Evolutionary conservation across 345 rosid genomes (phyloP).

Genomic region (Hirschfeldia incana): DNA sequence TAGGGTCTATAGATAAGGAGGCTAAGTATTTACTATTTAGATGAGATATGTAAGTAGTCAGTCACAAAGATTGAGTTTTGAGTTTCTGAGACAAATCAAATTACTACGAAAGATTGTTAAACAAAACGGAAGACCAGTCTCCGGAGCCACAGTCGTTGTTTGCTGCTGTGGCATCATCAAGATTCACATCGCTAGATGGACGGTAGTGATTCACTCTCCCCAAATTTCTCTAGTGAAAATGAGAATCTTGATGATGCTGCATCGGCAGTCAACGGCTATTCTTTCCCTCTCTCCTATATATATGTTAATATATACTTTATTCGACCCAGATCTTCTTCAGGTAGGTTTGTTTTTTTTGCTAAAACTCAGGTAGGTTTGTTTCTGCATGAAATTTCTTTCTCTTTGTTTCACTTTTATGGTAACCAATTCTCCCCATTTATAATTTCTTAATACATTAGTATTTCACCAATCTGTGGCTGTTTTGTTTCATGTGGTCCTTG

Average conservation of each 20-base stretch:
- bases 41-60: background rate
- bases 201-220: constrained; percentile 23
- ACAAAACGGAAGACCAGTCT: background rate
- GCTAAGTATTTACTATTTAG: background rate
- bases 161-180: constrained; percentile 89
- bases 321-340: constrained; percentile 29
- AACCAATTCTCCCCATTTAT: background rate
- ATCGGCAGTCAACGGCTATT: constrained; percentile 49
- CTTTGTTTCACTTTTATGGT: background rate
- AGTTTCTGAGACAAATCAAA: constrained; percentile 4
- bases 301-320: background rate
- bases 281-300: background rate
- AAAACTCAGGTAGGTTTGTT: constrained; percentile 6
- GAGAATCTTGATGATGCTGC: constrained; percentile 55
- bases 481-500: constrained; percentile 20
- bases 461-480: constrained; percentile 8
- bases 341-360: too few species aligned
- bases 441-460: background rate
- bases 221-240: constrained; percentile 36
- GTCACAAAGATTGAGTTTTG: background rate
- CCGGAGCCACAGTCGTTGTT: constrained; percentile 57
- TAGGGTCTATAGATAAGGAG: background rate
- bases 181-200: constrained; percentile 74
- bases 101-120: constrained; percentile 5
- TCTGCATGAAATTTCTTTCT: background rate